These are phyloP conservation scores for Quercus lobata DNA, from an alignment of 331 rosid genomes.

Conservation along the genomic window DNA sequence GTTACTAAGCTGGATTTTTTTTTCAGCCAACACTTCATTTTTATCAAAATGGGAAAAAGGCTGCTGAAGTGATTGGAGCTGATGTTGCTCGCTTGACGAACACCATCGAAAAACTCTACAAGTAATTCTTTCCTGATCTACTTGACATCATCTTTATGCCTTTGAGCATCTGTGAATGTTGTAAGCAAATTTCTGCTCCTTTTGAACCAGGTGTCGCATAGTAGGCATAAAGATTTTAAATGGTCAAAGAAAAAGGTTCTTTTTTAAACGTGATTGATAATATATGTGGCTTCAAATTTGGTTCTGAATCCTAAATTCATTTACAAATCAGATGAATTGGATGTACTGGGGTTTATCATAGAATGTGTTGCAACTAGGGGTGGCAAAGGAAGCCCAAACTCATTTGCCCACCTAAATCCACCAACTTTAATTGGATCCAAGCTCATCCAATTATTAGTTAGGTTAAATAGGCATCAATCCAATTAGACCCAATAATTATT, in stretches of 20 bases:
- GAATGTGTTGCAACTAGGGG: too few relatives aligned
- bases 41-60: conserved; percentile 68
- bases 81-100: conserved; percentile 44
- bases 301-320: neutral
- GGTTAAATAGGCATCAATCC: too few relatives aligned
- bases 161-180: neutral
- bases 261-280: neutral
- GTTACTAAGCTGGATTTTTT: conserved; percentile 5
- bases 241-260: neutral
- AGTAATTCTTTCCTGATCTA: conserved; percentile 34
- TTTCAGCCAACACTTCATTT: conserved; percentile 84
- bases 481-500: too few relatives aligned
- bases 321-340: neutral
- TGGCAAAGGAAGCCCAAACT: too few relatives aligned
- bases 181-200: neutral
- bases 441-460: too few relatives aligned
- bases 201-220: neutral
- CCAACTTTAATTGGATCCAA: too few relatives aligned
- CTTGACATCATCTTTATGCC: neutral
- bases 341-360: too few relatives aligned
- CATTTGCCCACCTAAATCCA: too few relatives aligned
- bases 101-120: conserved; percentile 63
- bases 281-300: neutral
- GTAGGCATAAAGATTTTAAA: neutral
- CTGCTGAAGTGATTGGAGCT: conserved; percentile 73